A percentile compares a stretch with the other conserved stretches of the same genome.
Conservation (phyloP, 495 filamentous ascomycete genomes). For the Glarea lozoyensis region DNA sequence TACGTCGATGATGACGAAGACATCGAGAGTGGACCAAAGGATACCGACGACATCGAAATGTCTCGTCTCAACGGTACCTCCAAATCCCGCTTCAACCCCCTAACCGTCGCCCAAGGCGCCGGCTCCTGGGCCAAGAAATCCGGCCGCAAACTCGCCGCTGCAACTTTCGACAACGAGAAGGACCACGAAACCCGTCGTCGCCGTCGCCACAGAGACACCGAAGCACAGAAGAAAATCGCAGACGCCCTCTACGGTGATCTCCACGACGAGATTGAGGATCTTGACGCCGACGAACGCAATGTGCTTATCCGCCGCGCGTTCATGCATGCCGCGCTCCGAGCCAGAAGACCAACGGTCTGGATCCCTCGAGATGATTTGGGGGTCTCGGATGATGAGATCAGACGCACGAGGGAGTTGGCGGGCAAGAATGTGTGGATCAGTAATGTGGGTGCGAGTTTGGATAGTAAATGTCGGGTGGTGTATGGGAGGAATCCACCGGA, state of each 20-base stretch:
- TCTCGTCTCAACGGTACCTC: conserved; percentile 18
- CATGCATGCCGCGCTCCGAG: conserved; percentile 79
- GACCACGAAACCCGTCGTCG: conserved; percentile 32
- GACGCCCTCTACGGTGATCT: conserved; percentile 77
- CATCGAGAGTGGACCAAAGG: not conserved
- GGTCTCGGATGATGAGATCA: conserved; percentile 84
- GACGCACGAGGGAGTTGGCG: conserved; percentile 64
- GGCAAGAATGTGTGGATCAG: conserved; percentile 79
- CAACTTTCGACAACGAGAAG: conserved; percentile 24
- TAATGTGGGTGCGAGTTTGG: conserved; percentile 82
- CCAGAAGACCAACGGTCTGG: conserved; percentile 84
- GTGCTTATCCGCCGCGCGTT: conserved; percentile 81
- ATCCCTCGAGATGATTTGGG: conserved; percentile 89
- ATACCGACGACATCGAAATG: conserved; percentile 47
- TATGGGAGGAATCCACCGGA: conserved; percentile 87
- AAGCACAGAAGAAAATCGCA: conserved; percentile 64
- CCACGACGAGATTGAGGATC: conserved; percentile 87
- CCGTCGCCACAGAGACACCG: conserved; percentile 34
- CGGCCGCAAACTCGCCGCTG: conserved; percentile 5
- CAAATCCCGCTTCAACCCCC: conserved; percentile 29
- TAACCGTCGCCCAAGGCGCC: conserved; percentile 35
- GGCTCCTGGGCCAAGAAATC: conserved; percentile 35
- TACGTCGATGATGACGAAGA: conserved; percentile 37
- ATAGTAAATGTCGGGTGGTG: conserved; percentile 75
- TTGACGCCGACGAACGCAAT: conserved; percentile 86